Evolutionary conservation across 805 yeast genomes (phyloP).

Genomic region (Brettanomyces nanus): DNA sequence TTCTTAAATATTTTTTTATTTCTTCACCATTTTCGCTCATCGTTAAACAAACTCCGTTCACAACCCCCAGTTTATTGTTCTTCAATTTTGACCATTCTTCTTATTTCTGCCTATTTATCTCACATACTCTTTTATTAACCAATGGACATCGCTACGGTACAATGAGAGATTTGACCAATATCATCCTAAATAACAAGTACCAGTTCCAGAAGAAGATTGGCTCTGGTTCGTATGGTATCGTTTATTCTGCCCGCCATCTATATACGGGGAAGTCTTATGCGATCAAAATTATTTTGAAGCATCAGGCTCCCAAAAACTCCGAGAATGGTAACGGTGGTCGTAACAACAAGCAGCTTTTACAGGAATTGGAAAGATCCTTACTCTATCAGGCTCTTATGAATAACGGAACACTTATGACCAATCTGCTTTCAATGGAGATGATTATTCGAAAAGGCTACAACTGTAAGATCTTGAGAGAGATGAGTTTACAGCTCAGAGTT

Average conservation of each 20-base stretch:
- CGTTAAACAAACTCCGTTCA: no score
- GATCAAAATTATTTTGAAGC: conserved; percentile 59
- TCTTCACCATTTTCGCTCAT: no score
- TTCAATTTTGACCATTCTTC: no score
- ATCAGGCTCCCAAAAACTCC: conserved; percentile 25
- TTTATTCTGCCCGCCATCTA: conserved; percentile 58
- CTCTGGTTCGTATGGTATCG: conserved; percentile 81
- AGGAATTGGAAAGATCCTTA: conserved; percentile 22
- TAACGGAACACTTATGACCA: conserved; percentile 21
- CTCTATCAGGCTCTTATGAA: conserved; percentile 17
- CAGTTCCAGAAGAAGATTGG: conserved; percentile 51
- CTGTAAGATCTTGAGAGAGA: conserved; percentile 49
- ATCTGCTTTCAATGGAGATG: conserved; percentile 28
- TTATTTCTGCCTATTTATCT: no score
- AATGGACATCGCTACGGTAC: no score
- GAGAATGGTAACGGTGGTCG: conserved; percentile 2
- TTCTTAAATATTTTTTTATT: no score
- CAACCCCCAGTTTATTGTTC: no score
- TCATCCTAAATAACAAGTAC: conserved; percentile 29
- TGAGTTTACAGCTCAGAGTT: conserved; percentile 63
- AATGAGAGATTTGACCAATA: conserved; percentile 23
- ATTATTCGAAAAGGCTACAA: conserved; percentile 26
- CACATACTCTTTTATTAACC: no score
- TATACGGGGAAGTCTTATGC: conserved; percentile 48
- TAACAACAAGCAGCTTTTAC: conserved; percentile 24